phyloP scores from a whole-genome alignment of 2,329 filamentous ascomycete species.

The Fusarium sp. region DNA sequence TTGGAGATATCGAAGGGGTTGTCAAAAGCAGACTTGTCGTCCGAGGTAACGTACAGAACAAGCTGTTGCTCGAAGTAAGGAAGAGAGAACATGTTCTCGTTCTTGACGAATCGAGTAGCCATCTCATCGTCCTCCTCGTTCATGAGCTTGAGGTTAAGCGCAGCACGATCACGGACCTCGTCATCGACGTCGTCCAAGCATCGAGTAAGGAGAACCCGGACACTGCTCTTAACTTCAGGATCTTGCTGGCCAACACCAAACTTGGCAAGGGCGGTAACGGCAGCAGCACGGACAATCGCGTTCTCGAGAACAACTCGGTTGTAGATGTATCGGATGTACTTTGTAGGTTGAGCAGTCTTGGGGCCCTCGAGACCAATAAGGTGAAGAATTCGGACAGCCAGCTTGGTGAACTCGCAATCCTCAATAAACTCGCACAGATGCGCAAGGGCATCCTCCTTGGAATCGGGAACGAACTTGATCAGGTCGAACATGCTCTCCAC shows the following conservation, averaged over 20 bases:
- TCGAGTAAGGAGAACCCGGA: slow-evolving; percentile 90
- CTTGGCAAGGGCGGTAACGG: slow-evolving; percentile 95
- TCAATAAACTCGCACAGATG: slow-evolving; percentile 99
- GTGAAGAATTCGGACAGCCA: slow-evolving; percentile 95
- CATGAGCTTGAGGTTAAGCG: slow-evolving; percentile 93
- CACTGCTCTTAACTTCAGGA: slow-evolving; percentile 95
- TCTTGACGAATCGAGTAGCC: slow-evolving; percentile 91
- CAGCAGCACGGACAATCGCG: slow-evolving; percentile 93
- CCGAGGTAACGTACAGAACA: slow-evolving; percentile 96
- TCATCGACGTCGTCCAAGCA: slow-evolving; percentile 98
- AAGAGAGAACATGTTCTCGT: slow-evolving; percentile 95
- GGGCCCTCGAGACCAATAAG: slow-evolving; percentile 94
- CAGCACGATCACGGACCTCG: slow-evolving; percentile 95
- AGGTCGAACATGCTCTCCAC: slow-evolving; percentile 99
- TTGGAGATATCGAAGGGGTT: slow-evolving; percentile 90
- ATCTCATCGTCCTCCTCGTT: slow-evolving; percentile 90
- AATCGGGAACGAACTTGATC: slow-evolving; percentile 98
- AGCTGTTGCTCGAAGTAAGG: slow-evolving; percentile 97
- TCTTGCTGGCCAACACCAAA: slow-evolving; percentile 98
- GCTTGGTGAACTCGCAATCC: slow-evolving; percentile 98
- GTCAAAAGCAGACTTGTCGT: slow-evolving; percentile 87
- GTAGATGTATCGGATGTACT: slow-evolving; percentile 99
- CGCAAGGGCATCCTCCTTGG: slow-evolving; percentile 84
- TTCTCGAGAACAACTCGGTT: slow-evolving; percentile 98
- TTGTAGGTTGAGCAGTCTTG: slow-evolving; percentile 94